Conservation (phyloP, 768 basidiomycete species). For the Tulasnella sp. region DNA sequence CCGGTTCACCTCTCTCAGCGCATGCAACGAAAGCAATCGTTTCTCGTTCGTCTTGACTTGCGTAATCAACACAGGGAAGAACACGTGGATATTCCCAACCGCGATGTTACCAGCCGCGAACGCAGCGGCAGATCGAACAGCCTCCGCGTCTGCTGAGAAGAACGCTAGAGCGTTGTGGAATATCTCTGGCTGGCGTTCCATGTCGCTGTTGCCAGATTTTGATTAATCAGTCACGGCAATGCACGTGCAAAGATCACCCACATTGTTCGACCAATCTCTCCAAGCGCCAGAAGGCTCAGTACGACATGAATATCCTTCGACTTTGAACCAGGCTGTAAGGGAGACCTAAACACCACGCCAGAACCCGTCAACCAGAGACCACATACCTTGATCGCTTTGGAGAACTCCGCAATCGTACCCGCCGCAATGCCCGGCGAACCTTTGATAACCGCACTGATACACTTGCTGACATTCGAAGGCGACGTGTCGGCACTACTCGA, state of each 20-base stretch:
- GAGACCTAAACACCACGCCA: background rate
- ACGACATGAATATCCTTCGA: slow-evolving; percentile 56
- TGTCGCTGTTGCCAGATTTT: slow-evolving; percentile 45
- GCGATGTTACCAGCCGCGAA: slow-evolving; percentile 95
- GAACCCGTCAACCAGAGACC: background rate
- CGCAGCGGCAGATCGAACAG: slow-evolving; percentile 79
- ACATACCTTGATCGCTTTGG: slow-evolving; percentile 63
- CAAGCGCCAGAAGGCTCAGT: slow-evolving; percentile 76
- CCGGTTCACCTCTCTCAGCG: slow-evolving; percentile 68
- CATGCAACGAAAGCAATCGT: slow-evolving; percentile 76
- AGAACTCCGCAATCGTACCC: slow-evolving; percentile 74
- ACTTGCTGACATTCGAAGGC: slow-evolving; percentile 66
- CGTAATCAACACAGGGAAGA: slow-evolving; percentile 74
- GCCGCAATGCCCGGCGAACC: slow-evolving; percentile 59
- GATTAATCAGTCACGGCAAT: slow-evolving; percentile 8
- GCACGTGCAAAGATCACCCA: slow-evolving; percentile 28
- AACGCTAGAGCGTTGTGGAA: slow-evolving; percentile 62
- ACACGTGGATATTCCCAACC: slow-evolving; percentile 79
- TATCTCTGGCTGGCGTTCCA: slow-evolving; percentile 66
- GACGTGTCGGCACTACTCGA: slow-evolving; percentile 41
- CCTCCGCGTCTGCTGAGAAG: slow-evolving; percentile 70
- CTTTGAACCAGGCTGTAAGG: slow-evolving; percentile 21
- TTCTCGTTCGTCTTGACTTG: slow-evolving; percentile 59
- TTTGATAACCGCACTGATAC: slow-evolving; percentile 70
- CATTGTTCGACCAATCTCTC: slow-evolving; percentile 89